phyloP scores from a whole-genome alignment of 768 basidiomycete genomes.

The Hydnum rufescens region DNA sequence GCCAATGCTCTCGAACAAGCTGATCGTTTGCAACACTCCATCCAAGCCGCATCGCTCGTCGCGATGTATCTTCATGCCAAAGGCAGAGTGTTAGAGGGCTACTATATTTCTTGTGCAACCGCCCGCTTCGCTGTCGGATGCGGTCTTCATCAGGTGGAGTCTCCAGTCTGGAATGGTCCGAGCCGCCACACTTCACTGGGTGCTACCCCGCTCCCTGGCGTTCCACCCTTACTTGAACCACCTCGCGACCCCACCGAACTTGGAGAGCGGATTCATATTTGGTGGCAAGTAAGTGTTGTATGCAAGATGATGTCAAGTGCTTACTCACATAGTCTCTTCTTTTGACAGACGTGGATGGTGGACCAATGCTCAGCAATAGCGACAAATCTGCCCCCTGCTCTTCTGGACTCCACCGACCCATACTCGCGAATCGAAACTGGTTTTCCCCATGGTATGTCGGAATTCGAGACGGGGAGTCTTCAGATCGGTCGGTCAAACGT shows the following conservation, averaged over 20 bases:
- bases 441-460: background rate
- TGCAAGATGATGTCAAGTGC: too few species aligned
- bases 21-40: conserved; percentile 3
- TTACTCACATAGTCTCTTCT: too few species aligned
- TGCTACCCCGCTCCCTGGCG: background rate
- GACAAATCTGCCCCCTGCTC: conserved; percentile 1
- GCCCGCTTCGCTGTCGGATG: conserved; percentile 54
- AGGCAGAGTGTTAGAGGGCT: conserved; percentile 42
- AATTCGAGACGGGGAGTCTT: background rate
- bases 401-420: background rate
- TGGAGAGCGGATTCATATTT: conserved; percentile 1
- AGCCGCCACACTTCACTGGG: background rate
- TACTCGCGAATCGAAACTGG: background rate
- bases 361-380: background rate
- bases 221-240: background rate
- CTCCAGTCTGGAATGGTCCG: conserved; percentile 4
- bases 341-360: background rate
- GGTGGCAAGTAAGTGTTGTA: conserved; percentile 1
- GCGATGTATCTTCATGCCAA: conserved; percentile 43
- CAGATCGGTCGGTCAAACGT: background rate
- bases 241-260: background rate
- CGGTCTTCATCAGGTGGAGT: conserved; percentile 25
- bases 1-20: conserved; percentile 7
- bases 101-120: conserved; percentile 50
- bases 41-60: conserved; percentile 31